Percentiles rank a stretch among this genome's conserved stretches.
Evolutionary conservation across 257 asterid species (phyloP).

Genomic region (Verbena officinalis): DNA sequence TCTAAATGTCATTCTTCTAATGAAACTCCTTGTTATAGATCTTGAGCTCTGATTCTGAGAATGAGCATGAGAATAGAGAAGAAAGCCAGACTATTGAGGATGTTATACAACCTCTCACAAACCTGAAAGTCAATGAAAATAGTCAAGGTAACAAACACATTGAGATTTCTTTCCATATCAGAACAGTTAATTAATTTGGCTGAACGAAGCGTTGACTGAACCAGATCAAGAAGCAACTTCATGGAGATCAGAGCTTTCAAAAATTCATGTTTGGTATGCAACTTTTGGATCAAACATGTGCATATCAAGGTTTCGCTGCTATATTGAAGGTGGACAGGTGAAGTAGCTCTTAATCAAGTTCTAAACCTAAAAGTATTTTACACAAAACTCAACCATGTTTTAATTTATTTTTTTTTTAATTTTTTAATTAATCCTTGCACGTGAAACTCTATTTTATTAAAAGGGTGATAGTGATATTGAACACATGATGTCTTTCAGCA

Average conservation of each 20-base stretch:
- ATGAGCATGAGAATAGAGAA: conserved; percentile 44
- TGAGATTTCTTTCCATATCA: background rate
- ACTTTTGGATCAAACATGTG: conserved; percentile 85
- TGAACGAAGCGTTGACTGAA: conserved; percentile 32
- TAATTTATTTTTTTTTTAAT: no score
- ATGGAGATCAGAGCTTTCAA: conserved; percentile 79
- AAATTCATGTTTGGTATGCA: conserved; percentile 81
- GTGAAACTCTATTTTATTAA: no score
- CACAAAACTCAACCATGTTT: no score
- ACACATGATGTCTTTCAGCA: no score
- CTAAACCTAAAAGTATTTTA: no score
- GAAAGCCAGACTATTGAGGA: conserved; percentile 50
- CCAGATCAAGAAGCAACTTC: conserved; percentile 47
- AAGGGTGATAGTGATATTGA: no score
- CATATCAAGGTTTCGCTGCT: conserved; percentile 69
- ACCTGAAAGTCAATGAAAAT: conserved; percentile 58
- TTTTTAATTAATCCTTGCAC: no score
- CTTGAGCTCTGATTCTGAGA: conserved; percentile 70
- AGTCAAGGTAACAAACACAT: conserved; percentile 37
- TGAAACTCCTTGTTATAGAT: conserved; percentile 44
- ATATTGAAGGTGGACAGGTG: conserved; percentile 96
- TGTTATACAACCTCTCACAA: conserved; percentile 56
- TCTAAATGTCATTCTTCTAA: conserved; percentile 4
- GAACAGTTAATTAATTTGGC: conserved; percentile 11
- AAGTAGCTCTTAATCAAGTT: no score